Evolutionary conservation across 371 early-diverging fungal species (phyloP).

Genomic region (Mortierella sp.): DNA sequence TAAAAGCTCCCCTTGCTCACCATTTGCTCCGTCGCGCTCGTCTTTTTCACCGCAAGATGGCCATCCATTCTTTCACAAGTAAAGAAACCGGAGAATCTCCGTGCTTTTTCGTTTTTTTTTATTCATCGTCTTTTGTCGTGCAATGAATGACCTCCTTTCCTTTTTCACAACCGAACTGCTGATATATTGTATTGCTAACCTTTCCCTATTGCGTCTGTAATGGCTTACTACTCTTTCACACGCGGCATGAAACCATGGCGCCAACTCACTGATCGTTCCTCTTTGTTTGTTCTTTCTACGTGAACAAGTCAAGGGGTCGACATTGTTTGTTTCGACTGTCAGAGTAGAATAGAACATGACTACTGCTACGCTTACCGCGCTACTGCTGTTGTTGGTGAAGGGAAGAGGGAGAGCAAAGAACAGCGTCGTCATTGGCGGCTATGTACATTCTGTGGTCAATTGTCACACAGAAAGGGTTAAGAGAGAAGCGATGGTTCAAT

Average conservation of each 20-base stretch:
- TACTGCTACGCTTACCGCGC: not conserved
- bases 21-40: not conserved
- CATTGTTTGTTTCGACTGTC: not conserved
- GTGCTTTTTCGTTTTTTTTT: not conserved
- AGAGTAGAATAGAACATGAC: slow-evolving; percentile 10
- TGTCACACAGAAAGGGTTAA: not conserved
- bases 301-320: not conserved
- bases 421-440: not conserved
- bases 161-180: not conserved
- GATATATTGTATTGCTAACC: not conserved
- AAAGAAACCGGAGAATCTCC: not conserved
- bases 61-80: not conserved
- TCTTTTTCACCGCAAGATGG: not conserved
- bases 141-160: not conserved
- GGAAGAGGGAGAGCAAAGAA: not conserved
- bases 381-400: not conserved
- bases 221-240: not conserved
- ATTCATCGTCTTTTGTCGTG: not conserved
- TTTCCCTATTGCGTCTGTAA: not conserved
- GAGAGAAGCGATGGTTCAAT: not conserved
- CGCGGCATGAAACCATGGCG: slow-evolving; percentile 5
- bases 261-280: no score
- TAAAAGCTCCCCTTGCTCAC: not conserved
- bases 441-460: not conserved
- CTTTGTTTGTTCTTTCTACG: not conserved